Base-by-base conservation (phyloP, 202 grass and related monocot species). In the Alloteropsis angusta region DNA sequence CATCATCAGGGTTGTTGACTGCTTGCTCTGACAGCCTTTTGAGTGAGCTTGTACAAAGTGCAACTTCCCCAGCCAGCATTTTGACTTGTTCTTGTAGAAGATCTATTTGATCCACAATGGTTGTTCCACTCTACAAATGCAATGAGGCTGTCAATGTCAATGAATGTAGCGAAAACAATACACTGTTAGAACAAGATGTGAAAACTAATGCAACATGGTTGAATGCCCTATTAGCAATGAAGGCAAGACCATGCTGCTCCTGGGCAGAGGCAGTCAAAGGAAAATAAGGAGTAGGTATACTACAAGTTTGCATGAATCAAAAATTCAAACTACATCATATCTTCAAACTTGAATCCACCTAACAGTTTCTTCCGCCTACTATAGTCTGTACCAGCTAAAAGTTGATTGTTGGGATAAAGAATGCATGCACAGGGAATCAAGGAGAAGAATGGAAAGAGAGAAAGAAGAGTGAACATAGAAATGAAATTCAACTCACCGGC, bases 101-200 rank as follows among this genome's bases (percentile, higher is more conserved):
- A 88, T 98, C 95, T 75, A 98, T 94, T 89, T 98, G 95, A 90
- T 98, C 95, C 65, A 92, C 82, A 6, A 98, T 98, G 72, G 91
- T 94, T 76, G 87, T 89, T 86, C 95, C 91, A 57, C 89, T 86
- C 95, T 97, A 74, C 55, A 71, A 28, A 90, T 55, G 44, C 54
- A 82, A 72, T 22, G 62, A 68, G 55, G 23, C 30, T 71, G 16
- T 64, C 5, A 73, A 58, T 79, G 30, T 71, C 45, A 54, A 42
- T 74, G 46, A 58, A 52, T 57, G 52, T 70, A 69, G 44, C 28
- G 28, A 30, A 30, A 30, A 30, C 28, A 30, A 30, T 3, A 30
- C 28, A 30, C n/a, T n/a, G 28, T 30, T 30, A 30, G 28, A 30
- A 30, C 28, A 30, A 30, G 28, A 30, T 30, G 28, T 30, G 28